A percentile compares a stretch with the other conserved stretches of the same genome.
Evolutionary conservation across 1,139 yeast species (phyloP).

Genomic region (Pichia sp.): DNA sequence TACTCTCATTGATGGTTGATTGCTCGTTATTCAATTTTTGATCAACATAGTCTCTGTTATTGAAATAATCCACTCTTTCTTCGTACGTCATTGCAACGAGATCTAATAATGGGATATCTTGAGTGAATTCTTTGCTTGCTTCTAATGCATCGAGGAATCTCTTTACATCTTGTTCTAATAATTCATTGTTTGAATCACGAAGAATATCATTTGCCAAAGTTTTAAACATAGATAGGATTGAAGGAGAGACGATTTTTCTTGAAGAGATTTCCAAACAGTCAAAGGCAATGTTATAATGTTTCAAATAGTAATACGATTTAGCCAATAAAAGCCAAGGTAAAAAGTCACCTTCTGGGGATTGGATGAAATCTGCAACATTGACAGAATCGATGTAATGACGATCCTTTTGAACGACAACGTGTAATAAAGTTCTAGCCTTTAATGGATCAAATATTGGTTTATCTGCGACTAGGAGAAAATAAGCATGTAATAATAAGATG

Average conservation of each 20-base stretch:
- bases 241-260: slow-evolving; percentile 12
- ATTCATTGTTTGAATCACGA: neutral
- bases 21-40: too few relatives aligned
- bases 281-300: slow-evolving; percentile 9
- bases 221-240: slow-evolving; percentile 9
- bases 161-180: neutral
- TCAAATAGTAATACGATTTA: slow-evolving; percentile 42
- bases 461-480: slow-evolving; percentile 38
- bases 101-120: slow-evolving; percentile 3
- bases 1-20: neutral
- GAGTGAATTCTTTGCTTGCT: neutral
- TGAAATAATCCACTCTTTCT: slow-evolving; percentile 9
- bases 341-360: slow-evolving; percentile 34
- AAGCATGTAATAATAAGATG: slow-evolving; percentile 47
- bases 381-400: slow-evolving; percentile 5
- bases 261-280: slow-evolving; percentile 18
- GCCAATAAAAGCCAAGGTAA: slow-evolving; percentile 61
- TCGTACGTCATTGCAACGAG: slow-evolving; percentile 10
- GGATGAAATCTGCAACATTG: slow-evolving; percentile 12
- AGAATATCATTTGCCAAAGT: slow-evolving; percentile 3
- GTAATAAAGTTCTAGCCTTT: slow-evolving; percentile 39
- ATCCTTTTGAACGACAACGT: slow-evolving; percentile 32
- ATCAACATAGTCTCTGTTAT: too few relatives aligned
- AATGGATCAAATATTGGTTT: slow-evolving; percentile 33
- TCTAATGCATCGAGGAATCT: slow-evolving; percentile 5